Evolutionary conservation across 371 early-diverging fungal genomes (phyloP).

Genomic region (Apophysomyces elegans): DNA sequence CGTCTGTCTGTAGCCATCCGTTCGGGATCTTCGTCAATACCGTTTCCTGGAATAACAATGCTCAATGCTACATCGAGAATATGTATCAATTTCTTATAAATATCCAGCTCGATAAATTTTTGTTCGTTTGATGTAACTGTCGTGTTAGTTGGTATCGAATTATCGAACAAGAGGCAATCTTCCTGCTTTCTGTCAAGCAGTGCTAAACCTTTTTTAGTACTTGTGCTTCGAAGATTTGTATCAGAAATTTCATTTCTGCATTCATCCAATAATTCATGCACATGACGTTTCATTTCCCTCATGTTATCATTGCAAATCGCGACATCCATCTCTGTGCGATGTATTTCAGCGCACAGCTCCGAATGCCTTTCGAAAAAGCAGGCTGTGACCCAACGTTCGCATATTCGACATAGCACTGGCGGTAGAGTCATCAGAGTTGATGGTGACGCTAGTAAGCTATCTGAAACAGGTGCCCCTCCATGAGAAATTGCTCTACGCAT

Average conservation of each 20-base stretch:
- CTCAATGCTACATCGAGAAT: slow-evolving; percentile 52
- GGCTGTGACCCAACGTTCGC: slow-evolving; percentile 80
- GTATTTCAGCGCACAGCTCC: slow-evolving; percentile 73
- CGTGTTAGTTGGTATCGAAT: slow-evolving; percentile 23
- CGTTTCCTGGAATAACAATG: slow-evolving; percentile 60
- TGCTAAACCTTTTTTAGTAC: neutral
- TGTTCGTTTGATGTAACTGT: slow-evolving; percentile 26
- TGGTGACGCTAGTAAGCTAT: slow-evolving; percentile 18
- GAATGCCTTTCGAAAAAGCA: slow-evolving; percentile 81
- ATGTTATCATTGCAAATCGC: slow-evolving; percentile 74
- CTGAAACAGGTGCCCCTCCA: slow-evolving; percentile 26
- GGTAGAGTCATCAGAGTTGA: slow-evolving; percentile 35
- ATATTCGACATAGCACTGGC: slow-evolving; percentile 78
- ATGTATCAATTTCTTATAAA: slow-evolving; percentile 40
- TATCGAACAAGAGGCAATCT: slow-evolving; percentile 27
- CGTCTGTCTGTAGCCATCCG: slow-evolving; percentile 7
- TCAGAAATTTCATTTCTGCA: slow-evolving; percentile 1
- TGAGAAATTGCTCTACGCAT: slow-evolving; percentile 33
- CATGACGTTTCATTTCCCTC: slow-evolving; percentile 58
- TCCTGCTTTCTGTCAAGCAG: neutral
- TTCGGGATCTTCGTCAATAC: slow-evolving; percentile 15
- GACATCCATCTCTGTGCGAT: slow-evolving; percentile 81
- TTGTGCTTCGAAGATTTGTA: neutral
- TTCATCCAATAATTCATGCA: slow-evolving; percentile 52
- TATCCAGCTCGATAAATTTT: slow-evolving; percentile 28